Percentiles rank a stretch among this genome's conserved stretches.
phyloP scores from a whole-genome alignment of 2,329 filamentous ascomycete species.

The Fonsecaea nubica region DNA sequence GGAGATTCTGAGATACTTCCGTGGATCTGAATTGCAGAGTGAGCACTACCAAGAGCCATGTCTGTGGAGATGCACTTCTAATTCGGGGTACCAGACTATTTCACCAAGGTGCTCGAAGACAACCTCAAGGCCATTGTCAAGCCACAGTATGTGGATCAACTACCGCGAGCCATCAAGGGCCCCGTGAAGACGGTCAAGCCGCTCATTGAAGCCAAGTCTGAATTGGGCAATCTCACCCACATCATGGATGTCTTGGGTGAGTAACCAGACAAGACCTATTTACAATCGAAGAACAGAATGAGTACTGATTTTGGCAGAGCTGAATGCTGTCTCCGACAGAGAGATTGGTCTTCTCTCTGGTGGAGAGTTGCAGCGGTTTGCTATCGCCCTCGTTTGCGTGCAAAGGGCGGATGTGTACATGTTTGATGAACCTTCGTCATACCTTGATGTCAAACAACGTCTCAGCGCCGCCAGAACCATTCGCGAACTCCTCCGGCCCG shows the following conservation, averaged over 20 bases:
- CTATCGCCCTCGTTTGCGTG: constrained; percentile 93
- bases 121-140: constrained; percentile 97
- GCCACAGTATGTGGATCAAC: constrained; percentile 98
- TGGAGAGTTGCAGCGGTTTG: constrained; percentile 97
- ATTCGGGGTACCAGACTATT: constrained; percentile 72
- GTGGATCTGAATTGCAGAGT: constrained; percentile 97
- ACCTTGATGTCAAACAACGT: constrained; percentile 99
- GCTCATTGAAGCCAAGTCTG: constrained; percentile 76
- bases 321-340: constrained; percentile 88
- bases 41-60: constrained; percentile 47
- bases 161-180: constrained; percentile 87
- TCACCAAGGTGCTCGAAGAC: constrained; percentile 97
- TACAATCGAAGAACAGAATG: not conserved
- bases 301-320: constrained; percentile 60
- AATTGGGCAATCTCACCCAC: constrained; percentile 80
- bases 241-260: constrained; percentile 78
- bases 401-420: constrained; percentile 99
- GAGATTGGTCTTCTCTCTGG: constrained; percentile 90
- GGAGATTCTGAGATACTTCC: constrained; percentile 97
- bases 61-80: constrained; percentile 37
- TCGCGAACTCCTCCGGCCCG: constrained; percentile 81
- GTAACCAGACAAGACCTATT: constrained; percentile 5
- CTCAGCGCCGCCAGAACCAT: constrained; percentile 90
- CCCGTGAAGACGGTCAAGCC: constrained; percentile 78
- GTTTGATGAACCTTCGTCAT: constrained; percentile 99